phyloP scores from a whole-genome alignment of 2,329 filamentous ascomycete species.

The Apiospora kogelbergensis region DNA sequence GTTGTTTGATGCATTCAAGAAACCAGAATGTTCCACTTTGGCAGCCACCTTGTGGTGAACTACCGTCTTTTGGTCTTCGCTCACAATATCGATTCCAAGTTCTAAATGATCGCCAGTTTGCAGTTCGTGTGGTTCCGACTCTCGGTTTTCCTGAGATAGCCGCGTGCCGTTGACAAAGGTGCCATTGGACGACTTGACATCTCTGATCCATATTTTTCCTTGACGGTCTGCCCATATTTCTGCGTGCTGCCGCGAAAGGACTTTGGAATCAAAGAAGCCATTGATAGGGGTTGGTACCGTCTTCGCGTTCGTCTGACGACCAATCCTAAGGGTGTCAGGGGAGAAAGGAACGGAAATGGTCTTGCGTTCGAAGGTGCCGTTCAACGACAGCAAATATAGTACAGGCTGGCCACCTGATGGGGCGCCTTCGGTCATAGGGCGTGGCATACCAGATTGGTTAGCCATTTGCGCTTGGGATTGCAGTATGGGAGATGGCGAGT shows the following conservation, averaged over 20 bases:
- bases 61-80: slow-evolving; percentile 96
- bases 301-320: slow-evolving; percentile 95
- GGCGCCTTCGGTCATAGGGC: slow-evolving; percentile 62
- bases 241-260: slow-evolving; percentile 91
- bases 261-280: slow-evolving; percentile 97
- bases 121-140: slow-evolving; percentile 93
- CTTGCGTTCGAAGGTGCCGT: slow-evolving; percentile 96
- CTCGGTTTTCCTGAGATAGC: slow-evolving; percentile 88
- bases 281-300: slow-evolving; percentile 88
- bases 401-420: slow-evolving; percentile 71
- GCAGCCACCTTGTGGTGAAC: slow-evolving; percentile 98
- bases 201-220: slow-evolving; percentile 92
- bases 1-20: slow-evolving; percentile 72
- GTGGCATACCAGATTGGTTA: slow-evolving; percentile 50
- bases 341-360: slow-evolving; percentile 90
- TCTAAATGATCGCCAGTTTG: slow-evolving; percentile 90
- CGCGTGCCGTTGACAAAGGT: slow-evolving; percentile 95
- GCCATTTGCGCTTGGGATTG: slow-evolving; percentile 38
- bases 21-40: slow-evolving; percentile 92
- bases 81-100: slow-evolving; percentile 96
- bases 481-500: slow-evolving; percentile 38
- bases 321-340: slow-evolving; percentile 93
- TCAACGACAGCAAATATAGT: slow-evolving; percentile 83
- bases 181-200: slow-evolving; percentile 97
- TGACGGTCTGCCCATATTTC: slow-evolving; percentile 85